Base-by-base conservation (phyloP, 2,329 filamentous ascomycete species). In the Fusarium sp. region DNA sequence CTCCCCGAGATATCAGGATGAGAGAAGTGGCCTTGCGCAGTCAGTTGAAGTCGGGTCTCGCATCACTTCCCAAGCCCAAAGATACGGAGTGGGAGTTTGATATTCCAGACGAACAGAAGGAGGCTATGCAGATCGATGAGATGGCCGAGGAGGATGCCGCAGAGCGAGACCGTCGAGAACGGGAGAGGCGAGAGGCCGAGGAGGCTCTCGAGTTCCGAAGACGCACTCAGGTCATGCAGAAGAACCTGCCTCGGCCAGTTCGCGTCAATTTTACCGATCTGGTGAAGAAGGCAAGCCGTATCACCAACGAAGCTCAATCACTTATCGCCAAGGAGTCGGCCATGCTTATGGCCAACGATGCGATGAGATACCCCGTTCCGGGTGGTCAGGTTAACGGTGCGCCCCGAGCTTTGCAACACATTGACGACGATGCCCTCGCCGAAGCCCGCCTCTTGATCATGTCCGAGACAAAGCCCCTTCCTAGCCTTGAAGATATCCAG, bases 61-160 rank as follows among this genome's bases (percentile, higher is more conserved):
- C 94, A 6, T 91, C 94, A 25, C 87, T 99, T 18, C 97, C 97
- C 1, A 97, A 94, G 79, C 97, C 97, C 1, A 98, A 97, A 80
- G 95, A 98, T 79, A 93, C 91, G 0, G 95, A 98, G 75, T 98
- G 94, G 93, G 97, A 98, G 76, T 90, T 98, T 54, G 96, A 98
- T 80, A 85, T 97, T 36, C 96, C 96, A 0, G 95, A 97, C 45
- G 95, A 98, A 73, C 88, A 93, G 73, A 86, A 89, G 70, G 94
- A 97, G 76, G 79, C 85, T 4, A 82, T 71, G 29, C 77, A 79
- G n/a, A 77, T 80, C 2, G 84, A 84, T 6, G 85, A 88, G 27
- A 87, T 90, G 63, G 78, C 88, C 13, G 89, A 89, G 63, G 88
- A 89, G 75, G 88, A 89, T 73, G 86, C 87, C 6, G 95, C 94